These are phyloP conservation scores for Candida gigantensis DNA, from an alignment of 1,139 yeast species.

Conservation along the genomic window DNA sequence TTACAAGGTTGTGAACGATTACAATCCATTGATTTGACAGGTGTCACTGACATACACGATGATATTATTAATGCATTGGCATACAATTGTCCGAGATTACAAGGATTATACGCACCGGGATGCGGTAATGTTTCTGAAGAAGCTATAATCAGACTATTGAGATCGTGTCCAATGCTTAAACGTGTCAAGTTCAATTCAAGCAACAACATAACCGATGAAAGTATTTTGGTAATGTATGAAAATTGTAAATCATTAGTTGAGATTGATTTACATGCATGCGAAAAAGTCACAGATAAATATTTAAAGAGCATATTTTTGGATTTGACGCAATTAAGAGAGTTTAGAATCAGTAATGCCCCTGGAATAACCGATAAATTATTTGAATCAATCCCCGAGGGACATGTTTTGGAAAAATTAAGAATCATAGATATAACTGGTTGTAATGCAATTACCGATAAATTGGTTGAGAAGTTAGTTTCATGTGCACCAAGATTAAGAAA, in stretches of 20 bases:
- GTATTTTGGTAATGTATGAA: conserved; percentile 61
- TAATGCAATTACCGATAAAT: conserved; percentile 74
- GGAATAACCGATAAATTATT: conserved; percentile 70
- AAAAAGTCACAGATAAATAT: conserved; percentile 66
- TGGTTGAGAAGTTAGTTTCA: conserved; percentile 69
- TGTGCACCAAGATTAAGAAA: conserved; percentile 86
- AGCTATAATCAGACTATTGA: conserved; percentile 62
- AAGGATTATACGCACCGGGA: conserved; percentile 89
- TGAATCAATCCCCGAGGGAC: conserved; percentile 45
- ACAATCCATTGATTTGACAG: conserved; percentile 87
- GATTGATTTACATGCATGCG: conserved; percentile 83
- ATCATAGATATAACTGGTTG: conserved; percentile 87
- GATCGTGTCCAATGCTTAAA: conserved; percentile 72
- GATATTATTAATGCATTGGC: conserved; percentile 73
- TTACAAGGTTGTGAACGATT: conserved; percentile 65
- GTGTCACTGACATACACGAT: conserved; percentile 71
- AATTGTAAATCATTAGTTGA: conserved; percentile 83
- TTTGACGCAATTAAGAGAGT: conserved; percentile 74
- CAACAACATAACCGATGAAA: conserved; percentile 63
- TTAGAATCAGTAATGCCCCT: conserved; percentile 74
- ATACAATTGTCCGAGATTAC: conserved; percentile 68
- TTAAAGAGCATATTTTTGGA: conserved; percentile 63
- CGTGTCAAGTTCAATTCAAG: conserved; percentile 82
- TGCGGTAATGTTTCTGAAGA: conserved; percentile 68
- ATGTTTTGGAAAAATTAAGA: conserved; percentile 55